Percentiles rank a stretch among this genome's conserved stretches.
Conservation (phyloP, 495 filamentous ascomycete species). For the Filosporella fistucella region DNA sequence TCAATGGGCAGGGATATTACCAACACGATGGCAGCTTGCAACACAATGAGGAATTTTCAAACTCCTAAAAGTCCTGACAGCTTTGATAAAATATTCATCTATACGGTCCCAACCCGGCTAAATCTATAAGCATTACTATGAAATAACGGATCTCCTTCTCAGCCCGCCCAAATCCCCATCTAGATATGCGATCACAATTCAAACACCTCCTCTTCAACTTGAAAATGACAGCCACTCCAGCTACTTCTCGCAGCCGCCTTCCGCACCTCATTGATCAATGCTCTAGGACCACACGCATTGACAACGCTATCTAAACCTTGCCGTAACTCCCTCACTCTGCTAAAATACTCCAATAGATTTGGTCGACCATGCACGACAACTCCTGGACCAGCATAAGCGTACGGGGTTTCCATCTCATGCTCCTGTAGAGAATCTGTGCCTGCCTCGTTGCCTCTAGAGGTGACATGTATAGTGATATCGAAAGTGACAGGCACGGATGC, state of each 20-base stretch:
- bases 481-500: conserved; percentile 5
- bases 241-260: conserved; percentile 16
- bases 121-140: no score
- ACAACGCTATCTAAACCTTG: conserved; percentile 10
- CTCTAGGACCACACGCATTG: conserved; percentile 13
- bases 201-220: conserved; percentile 22
- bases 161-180: background rate
- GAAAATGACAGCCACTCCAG: conserved; percentile 1
- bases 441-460: background rate
- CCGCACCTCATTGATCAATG: conserved; percentile 6
- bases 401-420: background rate
- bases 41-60: no score
- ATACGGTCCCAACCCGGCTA: no score
- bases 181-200: no score
- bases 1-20: no score
- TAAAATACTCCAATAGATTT: conserved; percentile 8
- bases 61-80: no score
- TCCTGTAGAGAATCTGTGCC: background rate
- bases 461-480: conserved; percentile 15
- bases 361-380: conserved; percentile 12
- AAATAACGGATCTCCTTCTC: no score
- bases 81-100: no score
- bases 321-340: background rate
- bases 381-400: conserved; percentile 11
- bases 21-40: no score